Evolutionary conservation across 2,329 filamentous ascomycete species (phyloP).

Genomic region (Diaporthe sp.): DNA sequence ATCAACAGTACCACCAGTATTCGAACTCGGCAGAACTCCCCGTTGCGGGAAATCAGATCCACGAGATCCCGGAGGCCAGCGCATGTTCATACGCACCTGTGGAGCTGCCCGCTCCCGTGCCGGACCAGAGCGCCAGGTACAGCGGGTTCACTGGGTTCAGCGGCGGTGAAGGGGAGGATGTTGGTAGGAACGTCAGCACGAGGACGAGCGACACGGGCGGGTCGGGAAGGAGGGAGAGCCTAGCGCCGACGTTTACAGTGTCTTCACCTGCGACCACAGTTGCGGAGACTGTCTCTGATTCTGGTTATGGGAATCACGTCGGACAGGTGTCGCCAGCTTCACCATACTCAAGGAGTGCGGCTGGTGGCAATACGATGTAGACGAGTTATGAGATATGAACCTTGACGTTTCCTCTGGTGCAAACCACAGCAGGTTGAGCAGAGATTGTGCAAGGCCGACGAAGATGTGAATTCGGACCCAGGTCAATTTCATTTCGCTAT

Average conservation of each 20-base stretch:
- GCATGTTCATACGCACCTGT: conserved; percentile 15
- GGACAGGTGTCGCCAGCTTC: conserved; percentile 20
- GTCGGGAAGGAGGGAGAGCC: conserved; percentile 7
- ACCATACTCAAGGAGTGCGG: conserved; percentile 2
- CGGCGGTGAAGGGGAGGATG: background rate
- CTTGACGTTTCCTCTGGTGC: background rate
- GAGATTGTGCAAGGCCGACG: background rate
- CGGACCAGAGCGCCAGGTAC: conserved; percentile 3
- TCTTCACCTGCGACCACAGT: conserved; percentile 16
- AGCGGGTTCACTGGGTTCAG: conserved; percentile 16
- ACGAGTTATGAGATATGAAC: background rate
- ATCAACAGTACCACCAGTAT: background rate
- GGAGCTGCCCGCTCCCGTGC: conserved; percentile 11
- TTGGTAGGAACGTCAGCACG: conserved; percentile 12
- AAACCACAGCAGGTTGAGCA: background rate
- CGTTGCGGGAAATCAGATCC: conserved; percentile 1
- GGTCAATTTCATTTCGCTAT: background rate
- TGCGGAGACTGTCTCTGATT: conserved; percentile 14
- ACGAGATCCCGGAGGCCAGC: conserved; percentile 10
- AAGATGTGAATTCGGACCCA: background rate
- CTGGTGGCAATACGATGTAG: conserved; percentile 15
- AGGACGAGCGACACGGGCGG: conserved; percentile 19
- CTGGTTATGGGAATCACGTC: background rate
- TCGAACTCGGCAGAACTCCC: conserved; percentile 8
- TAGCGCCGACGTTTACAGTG: conserved; percentile 8